Conservation (phyloP, 2,329 filamentous ascomycete species). For the Sclerotinia minor region DNA sequence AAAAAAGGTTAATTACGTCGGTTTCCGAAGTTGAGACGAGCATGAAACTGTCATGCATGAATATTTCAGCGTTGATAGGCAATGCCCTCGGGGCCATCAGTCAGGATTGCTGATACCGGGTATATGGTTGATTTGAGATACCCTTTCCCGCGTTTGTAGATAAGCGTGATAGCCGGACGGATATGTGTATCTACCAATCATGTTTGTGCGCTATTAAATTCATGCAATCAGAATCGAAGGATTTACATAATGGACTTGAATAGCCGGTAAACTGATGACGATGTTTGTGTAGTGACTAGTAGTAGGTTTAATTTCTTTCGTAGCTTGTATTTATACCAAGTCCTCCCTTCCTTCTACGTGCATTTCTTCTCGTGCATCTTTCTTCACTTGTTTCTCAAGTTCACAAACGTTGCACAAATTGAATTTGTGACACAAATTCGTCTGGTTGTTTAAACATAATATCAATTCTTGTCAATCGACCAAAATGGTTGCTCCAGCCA, state of each 20-base stretch:
- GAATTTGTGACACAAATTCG: no score
- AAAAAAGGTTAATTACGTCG: neutral
- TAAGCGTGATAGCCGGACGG: neutral
- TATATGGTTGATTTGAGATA: neutral
- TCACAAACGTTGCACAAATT: neutral
- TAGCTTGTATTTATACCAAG: neutral
- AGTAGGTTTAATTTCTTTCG: neutral
- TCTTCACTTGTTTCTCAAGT: neutral
- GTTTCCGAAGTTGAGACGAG: slow-evolving; percentile 8
- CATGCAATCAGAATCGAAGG: neutral
- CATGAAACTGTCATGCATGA: neutral
- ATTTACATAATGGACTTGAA: slow-evolving; percentile 2
- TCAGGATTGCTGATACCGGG: slow-evolving; percentile 5
- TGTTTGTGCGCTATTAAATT: neutral
- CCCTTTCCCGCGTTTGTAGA: neutral
- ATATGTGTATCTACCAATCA: slow-evolving; percentile 1
- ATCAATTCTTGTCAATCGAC: neutral
- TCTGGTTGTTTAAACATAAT: neutral
- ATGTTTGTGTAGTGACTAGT: neutral
- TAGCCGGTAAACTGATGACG: neutral
- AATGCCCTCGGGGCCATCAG: neutral
- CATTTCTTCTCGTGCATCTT: neutral
- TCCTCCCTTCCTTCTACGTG: neutral
- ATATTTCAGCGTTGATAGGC: neutral
- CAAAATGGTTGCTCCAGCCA: neutral